phyloP scores from a whole-genome alignment of 768 basidiomycete genomes.

The Leccinum truebloodii region DNA sequence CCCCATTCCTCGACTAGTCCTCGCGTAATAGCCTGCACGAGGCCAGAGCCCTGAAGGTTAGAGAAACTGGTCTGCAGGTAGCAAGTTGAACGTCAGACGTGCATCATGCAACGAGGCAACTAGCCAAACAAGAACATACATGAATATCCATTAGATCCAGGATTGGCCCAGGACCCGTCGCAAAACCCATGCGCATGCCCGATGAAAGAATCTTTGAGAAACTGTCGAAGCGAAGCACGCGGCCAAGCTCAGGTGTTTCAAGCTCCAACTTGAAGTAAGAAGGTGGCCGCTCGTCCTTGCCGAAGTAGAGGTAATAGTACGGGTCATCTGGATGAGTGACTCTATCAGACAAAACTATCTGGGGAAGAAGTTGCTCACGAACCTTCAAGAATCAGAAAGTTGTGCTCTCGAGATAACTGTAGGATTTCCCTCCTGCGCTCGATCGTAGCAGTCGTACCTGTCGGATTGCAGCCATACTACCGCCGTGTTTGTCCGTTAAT shows the following conservation, averaged over 20 bases:
- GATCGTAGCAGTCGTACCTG: constrained; percentile 73
- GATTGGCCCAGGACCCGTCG: constrained; percentile 69
- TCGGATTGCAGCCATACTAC: constrained; percentile 86
- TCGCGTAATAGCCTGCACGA: constrained; percentile 62
- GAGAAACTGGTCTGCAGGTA: constrained; percentile 57
- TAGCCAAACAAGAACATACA: constrained; percentile 42
- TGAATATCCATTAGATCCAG: constrained; percentile 69
- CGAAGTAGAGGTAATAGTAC: constrained; percentile 78
- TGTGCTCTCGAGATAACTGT: constrained; percentile 65
- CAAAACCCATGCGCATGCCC: constrained; percentile 81
- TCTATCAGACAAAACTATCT: background rate
- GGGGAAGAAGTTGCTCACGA: constrained; percentile 3
- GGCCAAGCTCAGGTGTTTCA: constrained; percentile 64
- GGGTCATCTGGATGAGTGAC: constrained; percentile 62
- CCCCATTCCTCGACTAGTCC: constrained; percentile 72
- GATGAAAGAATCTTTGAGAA: constrained; percentile 81
- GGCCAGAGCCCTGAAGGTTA: constrained; percentile 65
- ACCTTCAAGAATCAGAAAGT: constrained; percentile 88
- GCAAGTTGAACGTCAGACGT: constrained; percentile 11
- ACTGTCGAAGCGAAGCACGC: constrained; percentile 87
- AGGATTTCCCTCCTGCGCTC: constrained; percentile 74
- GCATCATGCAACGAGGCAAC: constrained; percentile 14
- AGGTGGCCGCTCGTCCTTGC: constrained; percentile 57
- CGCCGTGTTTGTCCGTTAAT: background rate
- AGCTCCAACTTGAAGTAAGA: constrained; percentile 84